Conservation (phyloP, 2,329 filamentous ascomycete species). For the Arthrobotrys pseudoclavata region DNA sequence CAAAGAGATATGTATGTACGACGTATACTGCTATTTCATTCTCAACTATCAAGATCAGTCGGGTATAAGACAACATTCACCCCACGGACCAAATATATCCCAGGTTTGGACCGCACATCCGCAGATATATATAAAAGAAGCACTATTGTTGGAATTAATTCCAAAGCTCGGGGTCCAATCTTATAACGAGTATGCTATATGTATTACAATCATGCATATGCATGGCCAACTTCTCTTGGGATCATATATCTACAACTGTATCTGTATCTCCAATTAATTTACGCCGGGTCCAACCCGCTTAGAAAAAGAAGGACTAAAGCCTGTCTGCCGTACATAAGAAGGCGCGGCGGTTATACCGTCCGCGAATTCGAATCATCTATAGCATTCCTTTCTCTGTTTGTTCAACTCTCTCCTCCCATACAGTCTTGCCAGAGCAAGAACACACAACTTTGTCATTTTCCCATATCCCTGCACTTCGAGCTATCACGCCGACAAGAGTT, state of each 20-base stretch:
- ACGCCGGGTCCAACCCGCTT: background rate
- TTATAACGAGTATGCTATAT: no score
- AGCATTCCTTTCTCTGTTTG: constrained; percentile 92
- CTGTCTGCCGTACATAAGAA: background rate
- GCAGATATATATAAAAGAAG: no score
- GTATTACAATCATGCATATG: background rate
- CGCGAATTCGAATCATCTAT: constrained; percentile 67
- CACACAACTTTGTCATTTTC: constrained; percentile 99
- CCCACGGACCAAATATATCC: background rate
- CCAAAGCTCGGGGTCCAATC: no score
- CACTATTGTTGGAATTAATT: no score
- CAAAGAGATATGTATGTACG: no score
- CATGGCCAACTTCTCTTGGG: background rate
- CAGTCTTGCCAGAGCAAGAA: constrained; percentile 95
- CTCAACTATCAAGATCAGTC: constrained; percentile 16
- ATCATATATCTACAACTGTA: background rate
- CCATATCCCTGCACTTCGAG: constrained; percentile 96
- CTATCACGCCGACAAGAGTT: constrained; percentile 92
- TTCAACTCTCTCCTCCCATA: constrained; percentile 96
- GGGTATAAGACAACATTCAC: constrained; percentile 2
- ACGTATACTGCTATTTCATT: background rate
- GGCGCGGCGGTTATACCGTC: no score
- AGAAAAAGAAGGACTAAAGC: background rate
- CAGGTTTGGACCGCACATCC: no score
- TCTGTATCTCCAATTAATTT: background rate